Evolutionary conservation across 2,329 filamentous ascomycete genomes (phyloP).

Genomic region (Rosellinia necatrix): DNA sequence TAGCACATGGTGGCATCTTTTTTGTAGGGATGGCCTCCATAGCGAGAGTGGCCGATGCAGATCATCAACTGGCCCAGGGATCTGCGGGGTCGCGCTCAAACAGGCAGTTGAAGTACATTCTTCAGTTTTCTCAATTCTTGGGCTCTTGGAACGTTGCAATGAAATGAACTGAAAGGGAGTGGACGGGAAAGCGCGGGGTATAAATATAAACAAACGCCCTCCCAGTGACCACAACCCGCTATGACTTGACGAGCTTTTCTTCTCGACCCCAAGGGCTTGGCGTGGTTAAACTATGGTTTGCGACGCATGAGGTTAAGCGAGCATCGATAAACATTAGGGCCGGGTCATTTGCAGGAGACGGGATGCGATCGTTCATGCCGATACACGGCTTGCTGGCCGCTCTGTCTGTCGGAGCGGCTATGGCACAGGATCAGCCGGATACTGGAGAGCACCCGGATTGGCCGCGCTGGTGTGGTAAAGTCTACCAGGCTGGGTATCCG

Average conservation of each 20-base stretch:
- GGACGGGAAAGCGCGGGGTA: not conserved
- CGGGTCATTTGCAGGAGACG: not conserved
- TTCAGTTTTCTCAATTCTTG: not conserved
- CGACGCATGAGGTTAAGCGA: too few relatives aligned
- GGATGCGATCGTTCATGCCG: slow-evolving; percentile 2
- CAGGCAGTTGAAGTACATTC: slow-evolving; percentile 1
- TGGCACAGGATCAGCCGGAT: slow-evolving; percentile 36
- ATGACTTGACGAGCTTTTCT: too few relatives aligned
- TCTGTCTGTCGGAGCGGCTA: not conserved
- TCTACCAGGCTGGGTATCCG: slow-evolving; percentile 49
- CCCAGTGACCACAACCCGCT: too few relatives aligned
- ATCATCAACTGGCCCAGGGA: not conserved
- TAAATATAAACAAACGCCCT: not conserved
- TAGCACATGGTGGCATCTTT: too few relatives aligned
- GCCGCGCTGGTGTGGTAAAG: slow-evolving; percentile 55
- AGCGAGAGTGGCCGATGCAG: too few relatives aligned
- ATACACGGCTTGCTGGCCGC: slow-evolving; percentile 7
- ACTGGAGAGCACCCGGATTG: slow-evolving; percentile 48
- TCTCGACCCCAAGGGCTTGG: too few relatives aligned
- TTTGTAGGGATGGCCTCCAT: too few relatives aligned
- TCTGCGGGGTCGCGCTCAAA: not conserved
- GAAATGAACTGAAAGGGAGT: not conserved
- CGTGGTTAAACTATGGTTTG: too few relatives aligned
- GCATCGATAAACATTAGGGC: too few relatives aligned
- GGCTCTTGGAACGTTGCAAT: not conserved